A percentile compares a stretch with the other conserved stretches of the same genome.
Evolutionary conservation across 352 stramenopile genomes (phyloP).

Genomic region (Vaucheria bursata): DNA sequence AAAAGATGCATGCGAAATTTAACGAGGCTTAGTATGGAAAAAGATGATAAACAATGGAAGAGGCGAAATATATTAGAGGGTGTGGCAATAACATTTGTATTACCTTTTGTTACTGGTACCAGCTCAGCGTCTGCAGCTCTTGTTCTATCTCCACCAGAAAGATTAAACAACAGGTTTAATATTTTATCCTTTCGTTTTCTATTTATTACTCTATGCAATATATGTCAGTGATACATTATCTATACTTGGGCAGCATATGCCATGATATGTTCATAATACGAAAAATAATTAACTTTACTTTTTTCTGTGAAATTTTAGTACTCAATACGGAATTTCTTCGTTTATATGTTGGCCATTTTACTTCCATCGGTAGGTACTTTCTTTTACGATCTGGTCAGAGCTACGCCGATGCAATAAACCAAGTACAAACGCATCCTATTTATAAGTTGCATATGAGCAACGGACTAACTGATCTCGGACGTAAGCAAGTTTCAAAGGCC

Average conservation of each 20-base stretch:
- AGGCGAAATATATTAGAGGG: no score
- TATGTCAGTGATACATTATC: background rate
- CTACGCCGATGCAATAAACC: slow-evolving; percentile 13
- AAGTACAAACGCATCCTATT: slow-evolving; percentile 40
- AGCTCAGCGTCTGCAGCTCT: background rate
- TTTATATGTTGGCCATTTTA: background rate
- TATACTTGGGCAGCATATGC: background rate
- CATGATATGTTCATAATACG: background rate
- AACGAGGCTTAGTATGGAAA: no score
- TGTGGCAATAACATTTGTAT: no score
- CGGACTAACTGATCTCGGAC: slow-evolving; percentile 25
- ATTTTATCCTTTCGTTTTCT: background rate
- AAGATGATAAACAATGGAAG: no score
- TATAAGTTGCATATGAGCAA: slow-evolving; percentile 44
- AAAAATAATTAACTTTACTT: background rate
- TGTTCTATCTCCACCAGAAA: background rate
- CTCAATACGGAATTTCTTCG: background rate
- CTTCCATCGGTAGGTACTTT: slow-evolving; percentile 24
- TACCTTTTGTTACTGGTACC: no score
- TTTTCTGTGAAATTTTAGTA: background rate
- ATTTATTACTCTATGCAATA: background rate
- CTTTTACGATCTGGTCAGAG: slow-evolving; percentile 30
- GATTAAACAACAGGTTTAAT: slow-evolving; percentile 11
- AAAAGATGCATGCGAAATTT: no score
- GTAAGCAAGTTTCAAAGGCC: background rate